A percentile compares a stretch with the other conserved stretches of the same genome.
Conservation (phyloP, 495 filamentous ascomycete species). For the Annulohypoxylon maeteangense region DNA sequence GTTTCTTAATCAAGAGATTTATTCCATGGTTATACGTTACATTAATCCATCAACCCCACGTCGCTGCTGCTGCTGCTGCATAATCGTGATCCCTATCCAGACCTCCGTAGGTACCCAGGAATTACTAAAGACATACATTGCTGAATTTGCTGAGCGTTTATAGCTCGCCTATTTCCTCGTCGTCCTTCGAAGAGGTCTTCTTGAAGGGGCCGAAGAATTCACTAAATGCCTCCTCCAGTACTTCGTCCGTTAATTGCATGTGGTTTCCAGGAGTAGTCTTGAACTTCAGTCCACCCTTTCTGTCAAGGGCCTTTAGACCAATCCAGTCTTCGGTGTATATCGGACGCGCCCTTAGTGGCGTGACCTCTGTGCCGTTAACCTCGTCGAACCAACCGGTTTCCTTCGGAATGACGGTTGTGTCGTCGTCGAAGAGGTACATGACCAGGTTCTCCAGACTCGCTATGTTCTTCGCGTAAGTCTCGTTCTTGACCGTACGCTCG, state of each 20-base stretch:
- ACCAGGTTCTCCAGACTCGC: conserved; percentile 77
- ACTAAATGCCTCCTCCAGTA: conserved; percentile 72
- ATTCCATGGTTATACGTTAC: conserved; percentile 17
- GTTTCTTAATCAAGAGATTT: conserved; percentile 13
- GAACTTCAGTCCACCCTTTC: conserved; percentile 82
- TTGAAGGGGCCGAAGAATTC: conserved; percentile 73
- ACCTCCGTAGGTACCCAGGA: background rate
- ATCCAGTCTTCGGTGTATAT: conserved; percentile 96
- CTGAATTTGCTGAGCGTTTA: conserved; percentile 25
- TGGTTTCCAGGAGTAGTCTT: conserved; percentile 75
- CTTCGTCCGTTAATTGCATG: conserved; percentile 80
- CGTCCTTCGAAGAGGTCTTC: conserved; percentile 40
- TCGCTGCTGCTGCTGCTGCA: conserved; percentile 16
- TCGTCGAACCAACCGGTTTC: conserved; percentile 93
- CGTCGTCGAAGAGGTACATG: conserved; percentile 90
- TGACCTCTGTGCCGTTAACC: conserved; percentile 76
- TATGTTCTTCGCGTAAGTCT: conserved; percentile 77
- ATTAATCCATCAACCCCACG: conserved; percentile 17
- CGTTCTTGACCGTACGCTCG: conserved; percentile 80
- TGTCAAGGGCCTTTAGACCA: conserved; percentile 82
- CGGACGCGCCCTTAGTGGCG: conserved; percentile 72
- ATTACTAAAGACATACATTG: conserved; percentile 23
- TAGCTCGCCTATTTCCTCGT: conserved; percentile 39
- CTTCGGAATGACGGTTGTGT: conserved; percentile 87
- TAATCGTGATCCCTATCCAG: conserved; percentile 11